These are phyloP conservation scores for Didymella glomerata DNA, from an alignment of 2,329 filamentous ascomycete genomes.

Conservation along the genomic window DNA sequence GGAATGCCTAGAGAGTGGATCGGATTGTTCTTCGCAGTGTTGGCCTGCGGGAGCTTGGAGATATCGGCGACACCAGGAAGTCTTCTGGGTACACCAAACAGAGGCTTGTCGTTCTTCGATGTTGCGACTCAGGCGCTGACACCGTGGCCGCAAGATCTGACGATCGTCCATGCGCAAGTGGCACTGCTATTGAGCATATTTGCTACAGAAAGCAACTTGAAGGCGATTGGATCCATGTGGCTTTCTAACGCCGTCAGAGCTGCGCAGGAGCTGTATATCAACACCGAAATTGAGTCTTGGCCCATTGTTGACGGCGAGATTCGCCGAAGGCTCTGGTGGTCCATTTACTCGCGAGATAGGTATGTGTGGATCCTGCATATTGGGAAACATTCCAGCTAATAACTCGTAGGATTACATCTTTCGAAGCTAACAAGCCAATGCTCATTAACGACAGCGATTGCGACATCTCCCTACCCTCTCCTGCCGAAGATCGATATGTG, in stretches of 20 bases:
- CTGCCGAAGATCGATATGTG: constrained; percentile 82
- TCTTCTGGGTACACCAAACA: constrained; percentile 61
- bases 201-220: constrained; percentile 84
- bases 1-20: constrained; percentile 74
- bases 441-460: constrained; percentile 89
- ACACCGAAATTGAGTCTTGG: constrained; percentile 77
- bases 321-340: constrained; percentile 91
- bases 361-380: constrained; percentile 44
- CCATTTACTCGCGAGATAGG: constrained; percentile 89
- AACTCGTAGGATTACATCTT: constrained; percentile 67
- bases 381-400: not conserved
- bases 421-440: constrained; percentile 82
- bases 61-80: constrained; percentile 64
- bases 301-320: constrained; percentile 82
- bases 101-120: constrained; percentile 74
- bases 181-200: constrained; percentile 79
- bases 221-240: constrained; percentile 86
- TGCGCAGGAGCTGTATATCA: constrained; percentile 83
- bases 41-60: constrained; percentile 84
- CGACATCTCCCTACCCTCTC: constrained; percentile 80
- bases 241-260: constrained; percentile 80
- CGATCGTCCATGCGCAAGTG: constrained; percentile 76
- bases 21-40: constrained; percentile 80
- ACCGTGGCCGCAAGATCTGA: constrained; percentile 81
- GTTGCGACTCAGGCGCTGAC: constrained; percentile 74